Percentiles rank a stretch among this genome's conserved stretches.
These are phyloP conservation scores for Saccharomyces eubayanus DNA, from an alignment of 805 yeast species.

Conservation along the genomic window DNA sequence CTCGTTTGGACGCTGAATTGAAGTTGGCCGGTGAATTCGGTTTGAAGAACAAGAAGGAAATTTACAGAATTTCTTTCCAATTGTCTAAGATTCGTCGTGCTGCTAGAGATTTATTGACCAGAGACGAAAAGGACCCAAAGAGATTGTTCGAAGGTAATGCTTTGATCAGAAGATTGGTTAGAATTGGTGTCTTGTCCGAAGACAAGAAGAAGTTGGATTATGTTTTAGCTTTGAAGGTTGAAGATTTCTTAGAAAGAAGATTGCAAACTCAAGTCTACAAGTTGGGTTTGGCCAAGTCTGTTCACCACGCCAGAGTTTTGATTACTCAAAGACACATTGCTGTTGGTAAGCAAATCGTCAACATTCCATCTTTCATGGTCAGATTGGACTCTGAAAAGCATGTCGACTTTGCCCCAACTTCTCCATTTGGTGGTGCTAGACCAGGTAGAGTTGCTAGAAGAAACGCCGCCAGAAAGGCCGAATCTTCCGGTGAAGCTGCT, in stretches of 20 bases:
- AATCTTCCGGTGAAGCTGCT: conserved; percentile 58
- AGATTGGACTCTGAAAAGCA: conserved; percentile 99
- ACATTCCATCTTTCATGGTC: conserved; percentile 98
- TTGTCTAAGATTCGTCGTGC: conserved; percentile 99
- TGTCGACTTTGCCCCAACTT: conserved; percentile 97
- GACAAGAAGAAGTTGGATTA: conserved; percentile 99
- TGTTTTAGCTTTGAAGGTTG: conserved; percentile 94
- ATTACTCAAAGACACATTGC: conserved; percentile 99
- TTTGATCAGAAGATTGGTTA: conserved; percentile 97
- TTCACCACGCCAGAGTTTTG: conserved; percentile 99
- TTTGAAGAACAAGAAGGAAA: conserved; percentile 99
- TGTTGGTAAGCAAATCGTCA: conserved; percentile 99
- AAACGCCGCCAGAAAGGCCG: conserved; percentile 56
- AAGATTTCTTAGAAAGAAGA: conserved; percentile 99
- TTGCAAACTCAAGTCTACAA: conserved; percentile 99
- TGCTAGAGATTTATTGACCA: conserved; percentile 99
- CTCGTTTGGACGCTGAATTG: conserved; percentile 98
- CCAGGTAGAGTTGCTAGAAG: conserved; percentile 99
- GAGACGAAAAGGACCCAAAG: conserved; percentile 99
- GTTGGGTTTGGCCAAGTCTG: conserved; percentile 97
- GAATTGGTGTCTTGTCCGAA: conserved; percentile 97
- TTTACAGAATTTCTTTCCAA: conserved; percentile 99
- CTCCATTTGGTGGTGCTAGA: conserved; percentile 99
- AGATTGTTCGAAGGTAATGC: conserved; percentile 99
- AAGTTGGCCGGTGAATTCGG: conserved; percentile 99